Conservation (phyloP, 179 eudicot genomes). For the Gypsophila paniculata region DNA sequence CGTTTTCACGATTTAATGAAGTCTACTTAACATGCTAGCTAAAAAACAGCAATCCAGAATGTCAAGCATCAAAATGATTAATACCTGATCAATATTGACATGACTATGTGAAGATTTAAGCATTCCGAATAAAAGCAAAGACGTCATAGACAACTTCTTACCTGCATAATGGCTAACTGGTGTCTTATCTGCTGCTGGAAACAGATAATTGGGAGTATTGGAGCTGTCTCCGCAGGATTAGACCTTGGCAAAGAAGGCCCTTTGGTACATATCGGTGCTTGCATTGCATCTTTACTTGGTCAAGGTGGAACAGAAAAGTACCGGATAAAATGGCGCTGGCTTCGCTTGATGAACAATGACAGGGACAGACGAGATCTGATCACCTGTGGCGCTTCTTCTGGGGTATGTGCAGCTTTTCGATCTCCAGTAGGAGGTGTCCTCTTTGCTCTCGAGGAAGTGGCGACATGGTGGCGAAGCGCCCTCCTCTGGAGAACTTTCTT, state of each 20-base stretch:
- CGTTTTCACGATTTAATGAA: neutral
- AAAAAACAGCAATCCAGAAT: neutral
- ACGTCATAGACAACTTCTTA: slow-evolving; percentile 9
- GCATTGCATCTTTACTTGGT: slow-evolving; percentile 86
- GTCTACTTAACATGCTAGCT: slow-evolving; percentile 7
- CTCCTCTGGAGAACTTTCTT: slow-evolving; percentile 97
- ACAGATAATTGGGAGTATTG: slow-evolving; percentile 89
- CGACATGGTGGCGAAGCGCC: slow-evolving; percentile 96
- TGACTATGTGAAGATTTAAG: neutral
- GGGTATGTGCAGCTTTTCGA: slow-evolving; percentile 87
- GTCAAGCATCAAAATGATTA: neutral
- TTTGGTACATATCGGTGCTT: slow-evolving; percentile 79
- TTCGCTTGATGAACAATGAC: slow-evolving; percentile 81
- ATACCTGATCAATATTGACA: neutral
- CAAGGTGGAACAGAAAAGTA: slow-evolving; percentile 83
- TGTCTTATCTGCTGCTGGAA: neutral
- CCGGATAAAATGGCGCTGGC: slow-evolving; percentile 80
- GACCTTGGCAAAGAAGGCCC: slow-evolving; percentile 99
- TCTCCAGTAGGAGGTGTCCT: slow-evolving; percentile 92
- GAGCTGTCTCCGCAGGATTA: slow-evolving; percentile 84
- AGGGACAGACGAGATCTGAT: slow-evolving; percentile 79
- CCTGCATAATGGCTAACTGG: slow-evolving; percentile 25
- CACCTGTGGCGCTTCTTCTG: slow-evolving; percentile 89
- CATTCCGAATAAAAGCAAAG: neutral
- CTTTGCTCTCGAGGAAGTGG: slow-evolving; percentile 88